Evolutionary conservation across 306 rosid species (phyloP).

Genomic region (Vigna unguiculata): DNA sequence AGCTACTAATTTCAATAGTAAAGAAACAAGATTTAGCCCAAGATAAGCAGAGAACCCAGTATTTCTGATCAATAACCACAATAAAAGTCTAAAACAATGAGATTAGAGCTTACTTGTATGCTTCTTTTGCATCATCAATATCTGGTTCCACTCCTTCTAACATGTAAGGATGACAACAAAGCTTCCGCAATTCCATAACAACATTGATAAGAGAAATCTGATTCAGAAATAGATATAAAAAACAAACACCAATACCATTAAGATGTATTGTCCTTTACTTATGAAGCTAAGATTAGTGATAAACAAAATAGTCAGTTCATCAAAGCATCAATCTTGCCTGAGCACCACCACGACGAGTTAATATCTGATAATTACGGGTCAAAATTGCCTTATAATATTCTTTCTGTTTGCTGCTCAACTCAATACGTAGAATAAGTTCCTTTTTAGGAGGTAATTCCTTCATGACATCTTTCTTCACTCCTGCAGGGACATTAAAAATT

Average conservation of each 20-base stretch:
- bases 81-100: conserved; percentile 25
- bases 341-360: conserved; percentile 97
- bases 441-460: conserved; percentile 98
- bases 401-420: conserved; percentile 92
- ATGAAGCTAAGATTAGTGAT: conserved; percentile 30
- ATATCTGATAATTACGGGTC: conserved; percentile 95
- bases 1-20: conserved; percentile 7
- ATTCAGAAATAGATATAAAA: conserved; percentile 40
- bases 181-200: conserved; percentile 98
- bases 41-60: conserved; percentile 11
- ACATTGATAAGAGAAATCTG: conserved; percentile 99
- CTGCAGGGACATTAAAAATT: conserved; percentile 58
- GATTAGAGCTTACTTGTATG: conserved; percentile 64
- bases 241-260: conserved; percentile 26
- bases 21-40: conserved; percentile 31
- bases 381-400: conserved; percentile 97
- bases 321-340: conserved; percentile 65
- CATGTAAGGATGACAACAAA: conserved; percentile 97
- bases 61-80: conserved; percentile 28
- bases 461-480: conserved; percentile 99
- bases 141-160: conserved; percentile 99
- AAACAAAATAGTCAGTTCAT: conserved; percentile 36
- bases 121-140: conserved; percentile 78
- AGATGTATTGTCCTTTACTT: conserved; percentile 29
- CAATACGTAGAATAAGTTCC: conserved; percentile 95